phyloP scores from a whole-genome alignment of 116 monocot species.

The Phalaenopsis hybrid region DNA sequence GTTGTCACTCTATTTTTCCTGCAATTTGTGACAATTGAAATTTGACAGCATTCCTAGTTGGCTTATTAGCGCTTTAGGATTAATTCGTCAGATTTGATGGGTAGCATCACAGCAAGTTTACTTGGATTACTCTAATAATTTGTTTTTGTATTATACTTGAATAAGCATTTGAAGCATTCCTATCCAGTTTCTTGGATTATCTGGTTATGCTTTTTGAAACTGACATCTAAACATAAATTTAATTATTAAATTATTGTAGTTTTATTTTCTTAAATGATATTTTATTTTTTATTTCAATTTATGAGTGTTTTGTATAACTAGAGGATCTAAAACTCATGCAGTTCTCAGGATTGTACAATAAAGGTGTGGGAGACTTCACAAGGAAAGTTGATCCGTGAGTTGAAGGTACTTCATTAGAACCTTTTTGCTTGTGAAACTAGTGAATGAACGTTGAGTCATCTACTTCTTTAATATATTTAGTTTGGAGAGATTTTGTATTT shows the following conservation, averaged over 20 bases:
- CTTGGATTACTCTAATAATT: not conserved
- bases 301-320: not conserved
- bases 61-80: not conserved
- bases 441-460: not conserved
- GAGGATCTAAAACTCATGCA: conserved; percentile 26
- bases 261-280: not conserved
- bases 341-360: conserved; percentile 94
- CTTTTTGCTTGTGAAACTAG: not conserved
- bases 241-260: not conserved
- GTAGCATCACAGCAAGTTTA: not conserved
- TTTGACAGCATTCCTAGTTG: not conserved
- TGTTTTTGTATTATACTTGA: not conserved
- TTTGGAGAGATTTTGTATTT: not conserved
- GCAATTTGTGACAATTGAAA: not conserved
- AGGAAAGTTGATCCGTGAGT: conserved; percentile 79
- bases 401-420: conserved; percentile 50
- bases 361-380: conserved; percentile 91
- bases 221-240: not conserved
- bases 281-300: not conserved
- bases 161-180: not conserved
- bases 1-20: not conserved
- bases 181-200: not conserved
- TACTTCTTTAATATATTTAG: not conserved
- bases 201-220: not conserved
- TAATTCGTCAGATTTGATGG: not conserved